Evolutionary conservation across 257 asterid genomes (phyloP).

Genomic region (Jaltomata sinuosa): DNA sequence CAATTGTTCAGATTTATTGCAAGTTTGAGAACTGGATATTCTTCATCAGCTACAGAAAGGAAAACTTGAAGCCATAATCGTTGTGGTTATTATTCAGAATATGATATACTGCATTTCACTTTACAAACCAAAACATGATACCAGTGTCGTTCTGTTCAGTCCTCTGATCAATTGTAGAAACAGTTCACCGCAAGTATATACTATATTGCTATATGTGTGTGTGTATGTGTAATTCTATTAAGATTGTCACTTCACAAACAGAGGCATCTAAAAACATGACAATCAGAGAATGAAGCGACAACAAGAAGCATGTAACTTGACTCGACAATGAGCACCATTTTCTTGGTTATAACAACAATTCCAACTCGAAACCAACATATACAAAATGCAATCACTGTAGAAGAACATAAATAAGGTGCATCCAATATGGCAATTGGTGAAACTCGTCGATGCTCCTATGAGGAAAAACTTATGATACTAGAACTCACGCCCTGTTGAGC

Average conservation of each 20-base stretch:
- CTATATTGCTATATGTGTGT: background rate
- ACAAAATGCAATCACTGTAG: background rate
- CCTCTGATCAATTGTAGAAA: background rate
- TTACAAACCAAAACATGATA: background rate
- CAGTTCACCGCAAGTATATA: background rate
- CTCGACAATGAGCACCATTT: background rate
- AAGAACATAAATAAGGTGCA: background rate
- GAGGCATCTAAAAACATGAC: background rate
- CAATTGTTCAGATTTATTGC: background rate
- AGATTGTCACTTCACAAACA: background rate
- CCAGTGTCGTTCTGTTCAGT: background rate
- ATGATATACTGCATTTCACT: background rate
- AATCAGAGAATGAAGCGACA: conserved; percentile 28
- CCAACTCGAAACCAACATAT: background rate
- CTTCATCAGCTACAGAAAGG: background rate
- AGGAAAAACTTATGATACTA: background rate
- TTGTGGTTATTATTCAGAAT: background rate
- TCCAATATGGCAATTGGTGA: background rate
- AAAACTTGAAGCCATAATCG: background rate
- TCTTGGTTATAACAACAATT: no score
- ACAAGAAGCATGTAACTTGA: background rate
- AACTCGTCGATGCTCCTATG: background rate
- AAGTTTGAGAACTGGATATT: background rate
- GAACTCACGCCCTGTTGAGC: background rate
- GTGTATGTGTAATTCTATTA: background rate